Base-by-base conservation (phyloP, 805 yeast genomes). In the Brettanomyces sp. region DNA sequence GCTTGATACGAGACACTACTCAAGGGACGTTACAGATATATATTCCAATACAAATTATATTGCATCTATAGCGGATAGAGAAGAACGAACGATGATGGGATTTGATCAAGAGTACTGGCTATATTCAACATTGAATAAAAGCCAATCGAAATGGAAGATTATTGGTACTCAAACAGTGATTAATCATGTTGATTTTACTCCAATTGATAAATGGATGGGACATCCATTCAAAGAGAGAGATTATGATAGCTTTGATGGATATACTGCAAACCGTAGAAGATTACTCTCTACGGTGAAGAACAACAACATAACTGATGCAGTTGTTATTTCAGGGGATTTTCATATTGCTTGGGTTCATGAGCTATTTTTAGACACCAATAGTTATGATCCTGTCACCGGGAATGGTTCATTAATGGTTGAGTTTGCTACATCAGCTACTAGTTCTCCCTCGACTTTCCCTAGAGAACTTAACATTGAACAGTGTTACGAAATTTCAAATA, bases 191-290 rank as follows among this genome's bases (percentile, higher is more conserved):
- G 52, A 49, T 22, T 47, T 49, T 41, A 18, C 37, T 18, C 43
- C 55, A 23, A 49, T 57, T 43, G 52, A 51, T 6, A 52, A 52
- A n/a, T 50, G 52, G 4, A 39, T 56, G 23, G 56, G 56, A 1
- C 47, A 23, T 30, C 55, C 57, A 7, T 55, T 52, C 42, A 47
- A 48, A 33, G 45, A 45, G n/a, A 41, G 22, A 32, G 56, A 57
- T 42, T 55, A 53, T 43, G 61, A 56, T 47, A 50, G 54, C 14
- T 57, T 57, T 55, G 61, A 57, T 47, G 61, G 60, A 3, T 56
- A 57, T 37, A 44, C 52, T 39, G 53, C 59, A 13, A 57, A 56
- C 41, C 48, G 59, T 41, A 48, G 51, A 38, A 43, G 61, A 9
- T 34, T 56, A 36, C 24, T 55, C 14, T 49, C 48, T 7, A 49